A percentile compares a stretch with the other conserved stretches of the same genome.
Conservation (phyloP, 495 filamentous ascomycete species). For the Acidiella bohemica region DNA sequence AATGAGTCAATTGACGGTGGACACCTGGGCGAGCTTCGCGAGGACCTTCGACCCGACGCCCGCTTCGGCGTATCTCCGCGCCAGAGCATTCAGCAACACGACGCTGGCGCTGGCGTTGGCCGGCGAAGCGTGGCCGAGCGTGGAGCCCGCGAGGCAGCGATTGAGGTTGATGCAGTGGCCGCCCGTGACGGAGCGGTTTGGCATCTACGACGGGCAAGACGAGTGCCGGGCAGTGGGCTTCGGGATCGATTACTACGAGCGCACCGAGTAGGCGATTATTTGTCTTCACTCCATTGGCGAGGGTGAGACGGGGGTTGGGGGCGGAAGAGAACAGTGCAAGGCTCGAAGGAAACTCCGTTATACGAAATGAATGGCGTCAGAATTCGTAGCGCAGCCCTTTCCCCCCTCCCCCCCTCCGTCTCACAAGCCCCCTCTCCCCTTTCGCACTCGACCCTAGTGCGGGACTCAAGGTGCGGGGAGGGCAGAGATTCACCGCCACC, state of each 20-base stretch:
- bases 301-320: no score
- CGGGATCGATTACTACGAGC: constrained; percentile 8
- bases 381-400: no score
- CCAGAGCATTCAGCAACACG: constrained; percentile 22
- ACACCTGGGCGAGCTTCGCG: constrained; percentile 23
- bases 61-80: constrained; percentile 14
- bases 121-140: constrained; percentile 2
- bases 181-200: background rate
- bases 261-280: no score
- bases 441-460: no score
- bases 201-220: constrained; percentile 5
- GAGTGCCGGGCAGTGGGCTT: constrained; percentile 11
- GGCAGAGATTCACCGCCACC: no score
- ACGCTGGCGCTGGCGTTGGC: constrained; percentile 5
- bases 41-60: constrained; percentile 21
- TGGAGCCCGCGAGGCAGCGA: background rate
- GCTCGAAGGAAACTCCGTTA: no score
- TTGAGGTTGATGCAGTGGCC: constrained; percentile 12
- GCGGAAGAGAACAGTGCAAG: no score
- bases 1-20: constrained; percentile 23
- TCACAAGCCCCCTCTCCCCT: no score
- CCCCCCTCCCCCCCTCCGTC: no score
- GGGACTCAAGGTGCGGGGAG: no score
- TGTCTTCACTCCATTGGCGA: no score
- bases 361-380: no score